A percentile compares a stretch with the other conserved stretches of the same genome.
These are phyloP conservation scores for Balamuthia mandrillaris DNA, from an alignment of 208 protist species.

Conservation along the genomic window DNA sequence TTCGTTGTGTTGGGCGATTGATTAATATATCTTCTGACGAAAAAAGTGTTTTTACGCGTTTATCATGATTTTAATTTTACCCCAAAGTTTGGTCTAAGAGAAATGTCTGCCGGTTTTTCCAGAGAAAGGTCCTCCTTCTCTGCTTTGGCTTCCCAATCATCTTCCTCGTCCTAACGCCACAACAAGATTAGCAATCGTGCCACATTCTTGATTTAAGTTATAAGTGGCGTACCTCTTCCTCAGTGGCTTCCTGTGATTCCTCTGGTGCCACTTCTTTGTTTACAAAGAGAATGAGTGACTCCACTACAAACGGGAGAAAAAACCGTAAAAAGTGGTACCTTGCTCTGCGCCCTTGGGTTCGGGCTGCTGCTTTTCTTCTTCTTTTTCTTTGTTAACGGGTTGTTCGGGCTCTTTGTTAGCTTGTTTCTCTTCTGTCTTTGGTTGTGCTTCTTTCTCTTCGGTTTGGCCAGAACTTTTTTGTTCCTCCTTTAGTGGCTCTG, in stretches of 20 bases:
- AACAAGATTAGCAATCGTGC: too few relatives aligned
- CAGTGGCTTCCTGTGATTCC: too few relatives aligned
- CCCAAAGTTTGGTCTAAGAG: neutral
- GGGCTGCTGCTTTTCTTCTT: neutral
- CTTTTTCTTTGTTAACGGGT: neutral
- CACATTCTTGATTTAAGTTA: too few relatives aligned
- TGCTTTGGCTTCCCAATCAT: constrained; percentile 34
- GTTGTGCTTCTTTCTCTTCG: neutral
- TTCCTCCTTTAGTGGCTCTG: neutral
- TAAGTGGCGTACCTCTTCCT: too few relatives aligned
- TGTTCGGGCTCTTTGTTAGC: neutral
- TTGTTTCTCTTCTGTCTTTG: neutral
- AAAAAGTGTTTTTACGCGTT: neutral
- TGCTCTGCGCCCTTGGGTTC: neutral
- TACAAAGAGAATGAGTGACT: too few relatives aligned
- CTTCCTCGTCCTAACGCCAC: constrained; percentile 27
- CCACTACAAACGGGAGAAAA: too few relatives aligned
- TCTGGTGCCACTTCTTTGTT: too few relatives aligned
- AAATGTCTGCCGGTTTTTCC: constrained; percentile 3
- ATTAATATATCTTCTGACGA: too few relatives aligned
- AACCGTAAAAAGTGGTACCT: too few relatives aligned
- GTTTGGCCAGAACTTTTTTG: neutral
- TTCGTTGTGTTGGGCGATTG: too few relatives aligned
- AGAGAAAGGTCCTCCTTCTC: constrained; percentile 20
- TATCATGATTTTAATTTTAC: neutral